phyloP scores from a whole-genome alignment of 768 basidiomycete species.

The Strobilomyces echinocephalus region DNA sequence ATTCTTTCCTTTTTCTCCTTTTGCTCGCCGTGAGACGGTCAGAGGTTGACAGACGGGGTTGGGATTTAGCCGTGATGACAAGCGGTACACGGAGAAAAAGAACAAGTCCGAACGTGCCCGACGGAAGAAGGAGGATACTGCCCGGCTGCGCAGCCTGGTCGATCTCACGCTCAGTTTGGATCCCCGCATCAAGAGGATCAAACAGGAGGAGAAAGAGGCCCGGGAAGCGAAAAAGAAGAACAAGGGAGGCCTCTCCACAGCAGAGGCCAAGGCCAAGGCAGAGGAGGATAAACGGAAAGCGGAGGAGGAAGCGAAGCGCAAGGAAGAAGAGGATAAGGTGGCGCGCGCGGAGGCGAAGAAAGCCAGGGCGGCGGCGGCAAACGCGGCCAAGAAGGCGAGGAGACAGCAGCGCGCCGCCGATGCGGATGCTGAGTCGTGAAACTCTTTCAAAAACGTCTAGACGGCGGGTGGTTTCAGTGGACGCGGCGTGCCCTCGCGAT shows the following conservation, averaged over 20 bases:
- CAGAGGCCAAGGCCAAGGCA: conserved; percentile 47
- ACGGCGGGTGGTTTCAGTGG: too few relatives aligned
- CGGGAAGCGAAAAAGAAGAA: conserved; percentile 85
- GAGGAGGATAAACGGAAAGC: conserved; percentile 59
- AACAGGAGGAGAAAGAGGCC: conserved; percentile 92
- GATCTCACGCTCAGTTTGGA: conserved; percentile 81
- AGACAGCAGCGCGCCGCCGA: conserved; percentile 55
- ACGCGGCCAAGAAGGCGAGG: conserved; percentile 87
- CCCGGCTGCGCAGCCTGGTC: conserved; percentile 80
- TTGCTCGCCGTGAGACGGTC: not conserved
- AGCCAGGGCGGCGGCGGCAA: conserved; percentile 79
- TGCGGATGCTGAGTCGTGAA: conserved; percentile 24
- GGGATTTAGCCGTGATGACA: conserved; percentile 87
- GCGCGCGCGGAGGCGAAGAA: conserved; percentile 78
- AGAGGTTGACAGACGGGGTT: conserved; percentile 9
- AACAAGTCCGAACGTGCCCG: conserved; percentile 96
- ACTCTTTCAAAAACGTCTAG: too few relatives aligned
- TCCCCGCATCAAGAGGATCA: conserved; percentile 96
- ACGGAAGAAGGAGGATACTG: conserved; percentile 95
- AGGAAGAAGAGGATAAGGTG: conserved; percentile 78
- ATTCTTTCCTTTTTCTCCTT: too few relatives aligned
- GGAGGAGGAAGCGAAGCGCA: conserved; percentile 67
- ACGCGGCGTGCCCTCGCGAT: too few relatives aligned
- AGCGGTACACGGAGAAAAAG: conserved; percentile 99
- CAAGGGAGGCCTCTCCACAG: conserved; percentile 38